Evolutionary conservation across 768 basidiomycete species (phyloP).

Genomic region (Pleurotus pulmonarius): DNA sequence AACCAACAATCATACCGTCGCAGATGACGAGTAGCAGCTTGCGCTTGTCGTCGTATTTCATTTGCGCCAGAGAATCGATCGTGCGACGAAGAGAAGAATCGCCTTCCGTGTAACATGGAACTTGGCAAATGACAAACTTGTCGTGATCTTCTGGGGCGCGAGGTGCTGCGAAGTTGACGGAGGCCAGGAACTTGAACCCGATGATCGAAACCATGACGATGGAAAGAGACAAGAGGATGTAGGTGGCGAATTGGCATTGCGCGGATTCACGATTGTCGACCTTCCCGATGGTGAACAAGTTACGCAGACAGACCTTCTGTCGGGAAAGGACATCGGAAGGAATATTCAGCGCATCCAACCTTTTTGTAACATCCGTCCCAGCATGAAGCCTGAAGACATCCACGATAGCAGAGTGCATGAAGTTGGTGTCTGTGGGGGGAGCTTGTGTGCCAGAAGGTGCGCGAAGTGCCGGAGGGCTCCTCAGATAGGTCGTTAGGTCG

Average conservation of each 20-base stretch:
- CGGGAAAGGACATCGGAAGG: constrained; percentile 55
- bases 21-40: constrained; percentile 92
- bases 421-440: constrained; percentile 45
- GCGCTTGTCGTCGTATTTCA: constrained; percentile 98
- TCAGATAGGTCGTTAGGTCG: constrained; percentile 81
- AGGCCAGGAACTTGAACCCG: constrained; percentile 94
- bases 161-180: constrained; percentile 74
- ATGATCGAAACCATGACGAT: constrained; percentile 92
- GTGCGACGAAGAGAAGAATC: constrained; percentile 79
- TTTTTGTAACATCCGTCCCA: constrained; percentile 80
- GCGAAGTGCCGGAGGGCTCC: constrained; percentile 54
- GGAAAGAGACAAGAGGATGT: constrained; percentile 87
- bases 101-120: constrained; percentile 98
- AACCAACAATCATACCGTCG: constrained; percentile 97
- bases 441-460: constrained; percentile 45
- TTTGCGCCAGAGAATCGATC: constrained; percentile 89
- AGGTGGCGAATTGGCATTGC: constrained; percentile 88
- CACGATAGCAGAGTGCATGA: constrained; percentile 71
- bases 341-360: constrained; percentile 59
- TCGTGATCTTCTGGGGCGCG: constrained; percentile 93
- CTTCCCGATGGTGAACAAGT: constrained; percentile 88
- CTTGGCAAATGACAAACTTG: constrained; percentile 97
- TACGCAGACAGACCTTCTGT: constrained; percentile 88
- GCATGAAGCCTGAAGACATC: constrained; percentile 72
- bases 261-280: constrained; percentile 90